These are phyloP conservation scores for Haematococcus sp. DNA, from an alignment of 139 green algal species.

Conservation along the genomic window DNA sequence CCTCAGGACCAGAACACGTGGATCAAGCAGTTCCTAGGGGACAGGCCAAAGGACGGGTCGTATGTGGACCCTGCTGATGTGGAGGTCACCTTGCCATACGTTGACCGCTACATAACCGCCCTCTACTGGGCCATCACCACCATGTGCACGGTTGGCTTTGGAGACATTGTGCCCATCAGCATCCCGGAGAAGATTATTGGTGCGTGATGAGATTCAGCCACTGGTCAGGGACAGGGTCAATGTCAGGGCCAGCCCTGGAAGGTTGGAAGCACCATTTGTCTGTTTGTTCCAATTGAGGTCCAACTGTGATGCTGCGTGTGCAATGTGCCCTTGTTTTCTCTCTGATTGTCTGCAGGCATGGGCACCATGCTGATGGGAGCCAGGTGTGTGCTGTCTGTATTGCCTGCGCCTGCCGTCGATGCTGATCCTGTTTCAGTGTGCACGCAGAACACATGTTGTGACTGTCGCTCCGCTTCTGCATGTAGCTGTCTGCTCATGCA, in stretches of 20 bases:
- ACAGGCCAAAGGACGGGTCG: too few species aligned
- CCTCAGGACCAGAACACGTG: too few species aligned
- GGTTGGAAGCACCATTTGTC: not conserved
- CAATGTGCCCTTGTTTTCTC: not conserved
- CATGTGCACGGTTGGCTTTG: conserved; percentile 56
- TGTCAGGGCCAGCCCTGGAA: too few species aligned
- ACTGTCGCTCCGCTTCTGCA: too few species aligned
- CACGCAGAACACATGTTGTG: not conserved
- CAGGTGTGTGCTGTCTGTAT: not conserved
- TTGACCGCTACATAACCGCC: conserved; percentile 36
- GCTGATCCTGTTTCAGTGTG: too few species aligned
- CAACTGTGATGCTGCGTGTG: conserved; percentile 18
- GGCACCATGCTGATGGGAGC: conserved; percentile 41
- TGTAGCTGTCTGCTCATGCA: too few species aligned
- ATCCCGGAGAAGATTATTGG: conserved; percentile 34
- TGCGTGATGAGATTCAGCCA: not conserved
- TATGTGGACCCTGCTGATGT: too few species aligned
- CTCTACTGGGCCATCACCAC: conserved; percentile 55
- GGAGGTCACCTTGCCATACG: too few species aligned
- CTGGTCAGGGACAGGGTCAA: not conserved
- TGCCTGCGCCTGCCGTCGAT: not conserved
- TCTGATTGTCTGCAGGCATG: conserved; percentile 37
- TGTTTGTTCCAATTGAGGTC: not conserved
- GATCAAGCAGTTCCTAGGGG: too few species aligned
- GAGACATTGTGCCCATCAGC: conserved; percentile 34